Percentiles rank a stretch among this genome's conserved stretches.
These are phyloP conservation scores for Diplogelasinospora grovesii DNA, from an alignment of 495 filamentous ascomycete species.

Conservation along the genomic window DNA sequence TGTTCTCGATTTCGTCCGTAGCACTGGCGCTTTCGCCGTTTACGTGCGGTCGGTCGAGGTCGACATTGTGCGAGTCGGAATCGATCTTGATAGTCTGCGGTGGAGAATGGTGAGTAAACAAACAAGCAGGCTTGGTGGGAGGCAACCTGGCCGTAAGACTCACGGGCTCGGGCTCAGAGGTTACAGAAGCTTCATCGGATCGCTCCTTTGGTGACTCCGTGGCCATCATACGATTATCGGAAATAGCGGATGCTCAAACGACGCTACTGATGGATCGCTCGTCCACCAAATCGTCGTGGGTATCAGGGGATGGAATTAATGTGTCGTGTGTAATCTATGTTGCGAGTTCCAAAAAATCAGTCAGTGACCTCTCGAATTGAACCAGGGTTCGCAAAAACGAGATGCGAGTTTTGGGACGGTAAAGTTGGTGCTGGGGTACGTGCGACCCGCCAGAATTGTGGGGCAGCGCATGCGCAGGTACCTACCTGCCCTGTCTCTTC, in stretches of 20 bases:
- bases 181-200: slow-evolving; percentile 45
- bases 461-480: slow-evolving; percentile 2
- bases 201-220: slow-evolving; percentile 46
- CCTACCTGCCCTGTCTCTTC: slow-evolving; percentile 16
- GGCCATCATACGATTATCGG: slow-evolving; percentile 49
- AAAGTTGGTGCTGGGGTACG: no score
- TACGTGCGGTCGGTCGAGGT: slow-evolving; percentile 28
- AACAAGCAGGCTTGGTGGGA: neutral
- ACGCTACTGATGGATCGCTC: slow-evolving; percentile 11
- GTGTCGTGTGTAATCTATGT: neutral
- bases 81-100: slow-evolving; percentile 27
- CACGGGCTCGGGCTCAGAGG: slow-evolving; percentile 41
- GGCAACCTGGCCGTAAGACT: slow-evolving; percentile 14
- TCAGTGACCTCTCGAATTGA: slow-evolving; percentile 3
- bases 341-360: neutral
- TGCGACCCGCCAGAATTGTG: neutral
- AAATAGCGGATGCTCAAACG: slow-evolving; percentile 14
- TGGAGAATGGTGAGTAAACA: slow-evolving; percentile 1
- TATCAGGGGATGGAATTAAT: slow-evolving; percentile 3
- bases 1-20: slow-evolving; percentile 42
- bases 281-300: slow-evolving; percentile 13
- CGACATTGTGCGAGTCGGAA: slow-evolving; percentile 39
- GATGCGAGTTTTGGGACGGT: slow-evolving; percentile 8
- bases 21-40: slow-evolving; percentile 32
- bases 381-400: slow-evolving; percentile 13